A percentile compares a stretch with the other conserved stretches of the same genome.
These are phyloP conservation scores for Saraca asoca DNA, from an alignment of 331 rosid genomes.

Conservation along the genomic window DNA sequence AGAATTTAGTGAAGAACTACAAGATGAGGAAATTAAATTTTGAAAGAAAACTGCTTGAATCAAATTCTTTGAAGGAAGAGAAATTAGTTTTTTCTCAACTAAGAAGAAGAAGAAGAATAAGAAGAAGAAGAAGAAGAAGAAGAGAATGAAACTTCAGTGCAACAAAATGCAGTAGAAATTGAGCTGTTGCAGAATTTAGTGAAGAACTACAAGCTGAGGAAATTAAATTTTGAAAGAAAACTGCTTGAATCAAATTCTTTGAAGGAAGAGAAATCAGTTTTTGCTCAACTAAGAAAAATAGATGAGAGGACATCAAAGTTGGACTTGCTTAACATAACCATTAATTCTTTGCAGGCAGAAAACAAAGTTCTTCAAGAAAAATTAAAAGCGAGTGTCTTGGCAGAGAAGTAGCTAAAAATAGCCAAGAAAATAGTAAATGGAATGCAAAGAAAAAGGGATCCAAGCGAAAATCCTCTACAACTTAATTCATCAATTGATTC, in stretches of 20 bases:
- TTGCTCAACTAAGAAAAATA: conserved; percentile 30
- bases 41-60: conserved; percentile 43
- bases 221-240: conserved; percentile 40
- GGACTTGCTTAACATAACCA: conserved; percentile 33
- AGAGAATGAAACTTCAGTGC: conserved; percentile 11
- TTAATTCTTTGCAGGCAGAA: conserved; percentile 42
- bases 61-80: conserved; percentile 38
- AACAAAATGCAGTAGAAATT: conserved; percentile 18
- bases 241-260: conserved; percentile 35
- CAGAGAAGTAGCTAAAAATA: conserved; percentile 39
- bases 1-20: conserved; percentile 33
- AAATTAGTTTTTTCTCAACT: conserved; percentile 33
- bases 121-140: conserved; percentile 16
- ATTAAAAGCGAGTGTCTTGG: conserved; percentile 25
- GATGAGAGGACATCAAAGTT: conserved; percentile 34
- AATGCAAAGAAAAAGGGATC: conserved; percentile 37
- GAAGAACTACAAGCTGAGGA: conserved; percentile 41
- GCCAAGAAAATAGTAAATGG: conserved; percentile 33
- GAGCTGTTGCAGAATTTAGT: conserved; percentile 35
- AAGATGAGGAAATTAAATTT: conserved; percentile 42
- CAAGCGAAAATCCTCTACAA: background rate
- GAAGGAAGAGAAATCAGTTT: conserved; percentile 40
- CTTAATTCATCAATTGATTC: too few species aligned
- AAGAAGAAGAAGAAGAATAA: too few species aligned
- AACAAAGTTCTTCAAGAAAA: conserved; percentile 40